These are phyloP conservation scores for Byssochlamys sp. DNA, from an alignment of 2,329 filamentous ascomycete species.

Conservation along the genomic window DNA sequence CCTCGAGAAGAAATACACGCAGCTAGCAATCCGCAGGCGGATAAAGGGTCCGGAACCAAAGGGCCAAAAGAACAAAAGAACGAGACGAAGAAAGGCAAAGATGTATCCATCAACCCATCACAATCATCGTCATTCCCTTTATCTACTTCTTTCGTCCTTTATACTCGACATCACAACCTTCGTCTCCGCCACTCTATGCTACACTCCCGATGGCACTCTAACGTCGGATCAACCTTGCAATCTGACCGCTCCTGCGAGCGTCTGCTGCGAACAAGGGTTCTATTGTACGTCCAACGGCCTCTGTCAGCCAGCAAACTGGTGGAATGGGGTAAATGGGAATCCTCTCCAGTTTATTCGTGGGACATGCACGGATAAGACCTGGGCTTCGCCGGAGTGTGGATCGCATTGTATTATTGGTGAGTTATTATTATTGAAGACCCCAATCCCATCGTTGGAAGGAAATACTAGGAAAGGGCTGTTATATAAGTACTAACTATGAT, in stretches of 20 bases:
- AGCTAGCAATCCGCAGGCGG: background rate
- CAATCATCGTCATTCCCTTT: background rate
- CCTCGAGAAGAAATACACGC: background rate
- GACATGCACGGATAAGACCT: slow-evolving; percentile 3
- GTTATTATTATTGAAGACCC: background rate
- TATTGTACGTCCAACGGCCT: slow-evolving; percentile 2
- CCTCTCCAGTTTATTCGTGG: slow-evolving; percentile 3
- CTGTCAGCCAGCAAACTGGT: slow-evolving; percentile 2
- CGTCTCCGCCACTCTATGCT: slow-evolving; percentile 1
- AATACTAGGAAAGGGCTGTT: background rate
- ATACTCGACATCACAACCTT: background rate
- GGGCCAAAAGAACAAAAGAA: too few species aligned
- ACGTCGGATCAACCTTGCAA: slow-evolving; percentile 3
- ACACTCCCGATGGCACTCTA: slow-evolving; percentile 1
- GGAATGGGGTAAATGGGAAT: slow-evolving; percentile 1
- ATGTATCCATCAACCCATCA: background rate
- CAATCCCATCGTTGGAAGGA: background rate
- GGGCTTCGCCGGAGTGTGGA: slow-evolving; percentile 1
- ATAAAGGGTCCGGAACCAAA: background rate
- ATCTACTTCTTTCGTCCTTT: background rate
- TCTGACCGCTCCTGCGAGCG: background rate
- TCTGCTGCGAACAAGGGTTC: slow-evolving; percentile 4
- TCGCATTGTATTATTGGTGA: slow-evolving; percentile 3
- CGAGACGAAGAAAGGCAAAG: background rate
- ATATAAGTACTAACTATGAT: background rate